phyloP scores from a whole-genome alignment of 2,329 filamentous ascomycete species.

The Fusarium sp. region DNA sequence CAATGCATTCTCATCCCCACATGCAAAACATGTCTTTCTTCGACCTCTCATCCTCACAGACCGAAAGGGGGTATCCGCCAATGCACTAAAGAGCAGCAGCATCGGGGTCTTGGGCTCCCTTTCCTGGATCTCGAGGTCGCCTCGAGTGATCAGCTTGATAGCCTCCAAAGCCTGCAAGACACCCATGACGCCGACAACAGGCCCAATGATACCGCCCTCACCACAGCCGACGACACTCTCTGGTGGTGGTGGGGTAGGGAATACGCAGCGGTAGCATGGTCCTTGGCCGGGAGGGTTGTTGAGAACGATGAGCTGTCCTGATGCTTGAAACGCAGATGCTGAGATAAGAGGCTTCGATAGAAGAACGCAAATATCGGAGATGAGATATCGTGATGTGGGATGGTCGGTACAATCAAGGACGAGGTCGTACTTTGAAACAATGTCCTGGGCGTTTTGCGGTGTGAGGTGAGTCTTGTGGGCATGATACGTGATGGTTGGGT shows the following conservation, averaged over 20 bases:
- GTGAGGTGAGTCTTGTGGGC: slow-evolving; percentile 74
- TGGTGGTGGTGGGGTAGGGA: slow-evolving; percentile 86
- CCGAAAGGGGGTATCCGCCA: slow-evolving; percentile 68
- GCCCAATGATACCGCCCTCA: slow-evolving; percentile 91
- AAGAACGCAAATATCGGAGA: slow-evolving; percentile 89
- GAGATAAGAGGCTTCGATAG: slow-evolving; percentile 85
- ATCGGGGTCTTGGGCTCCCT: slow-evolving; percentile 42
- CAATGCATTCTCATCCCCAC: slow-evolving; percentile 70
- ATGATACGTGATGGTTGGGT: slow-evolving; percentile 76
- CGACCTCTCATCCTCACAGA: slow-evolving; percentile 79
- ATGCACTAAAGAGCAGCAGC: slow-evolving; percentile 63
- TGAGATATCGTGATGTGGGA: slow-evolving; percentile 89
- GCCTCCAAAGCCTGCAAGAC: slow-evolving; percentile 91
- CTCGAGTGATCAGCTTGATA: slow-evolving; percentile 79
- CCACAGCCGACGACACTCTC: slow-evolving; percentile 88
- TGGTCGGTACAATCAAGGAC: slow-evolving; percentile 97
- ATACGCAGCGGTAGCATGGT: slow-evolving; percentile 94
- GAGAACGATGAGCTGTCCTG: slow-evolving; percentile 90
- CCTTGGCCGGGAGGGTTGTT: slow-evolving; percentile 83
- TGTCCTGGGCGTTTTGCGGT: slow-evolving; percentile 73
- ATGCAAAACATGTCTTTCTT: slow-evolving; percentile 80
- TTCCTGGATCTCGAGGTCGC: slow-evolving; percentile 37
- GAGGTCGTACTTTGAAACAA: slow-evolving; percentile 80
- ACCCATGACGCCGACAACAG: slow-evolving; percentile 94
- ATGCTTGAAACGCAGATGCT: slow-evolving; percentile 87